These are phyloP conservation scores for Sphagnurus paluster DNA, from an alignment of 1,284 basidiomycete genomes.

Conservation along the genomic window DNA sequence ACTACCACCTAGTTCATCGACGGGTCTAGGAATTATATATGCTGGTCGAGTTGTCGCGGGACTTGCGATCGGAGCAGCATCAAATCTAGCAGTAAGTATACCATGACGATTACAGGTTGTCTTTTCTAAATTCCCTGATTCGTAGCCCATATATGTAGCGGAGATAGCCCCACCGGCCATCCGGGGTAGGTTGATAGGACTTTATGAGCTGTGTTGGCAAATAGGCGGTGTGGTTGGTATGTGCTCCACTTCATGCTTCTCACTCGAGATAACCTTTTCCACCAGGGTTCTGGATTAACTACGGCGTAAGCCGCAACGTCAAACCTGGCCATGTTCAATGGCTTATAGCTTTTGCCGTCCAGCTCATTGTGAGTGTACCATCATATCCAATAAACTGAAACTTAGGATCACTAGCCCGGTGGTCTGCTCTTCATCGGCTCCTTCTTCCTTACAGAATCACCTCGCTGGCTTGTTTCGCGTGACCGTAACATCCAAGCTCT, in stretches of 20 bases:
- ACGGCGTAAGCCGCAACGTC: slow-evolving; percentile 42
- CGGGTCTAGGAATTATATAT: slow-evolving; percentile 35
- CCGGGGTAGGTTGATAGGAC: slow-evolving; percentile 47
- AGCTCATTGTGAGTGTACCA: slow-evolving; percentile 37
- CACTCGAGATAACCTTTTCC: neutral
- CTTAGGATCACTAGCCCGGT: slow-evolving; percentile 33
- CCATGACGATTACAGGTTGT: slow-evolving; percentile 14
- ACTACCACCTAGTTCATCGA: slow-evolving; percentile 19
- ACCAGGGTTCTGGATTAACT: slow-evolving; percentile 47
- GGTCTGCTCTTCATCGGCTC: slow-evolving; percentile 42
- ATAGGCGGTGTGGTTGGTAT: slow-evolving; percentile 34
- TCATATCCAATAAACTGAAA: neutral
- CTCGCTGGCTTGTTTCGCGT: slow-evolving; percentile 48
- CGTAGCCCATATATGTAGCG: slow-evolving; percentile 40
- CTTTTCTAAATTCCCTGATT: slow-evolving; percentile 13
- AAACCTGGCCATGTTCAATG: slow-evolving; percentile 38
- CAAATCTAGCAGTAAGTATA: slow-evolving; percentile 33
- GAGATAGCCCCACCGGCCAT: slow-evolving; percentile 46
- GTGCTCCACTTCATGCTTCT: slow-evolving; percentile 4
- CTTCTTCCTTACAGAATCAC: slow-evolving; percentile 48
- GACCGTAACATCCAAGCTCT: slow-evolving; percentile 38
- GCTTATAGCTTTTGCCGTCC: slow-evolving; percentile 50
- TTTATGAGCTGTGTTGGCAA: slow-evolving; percentile 47
- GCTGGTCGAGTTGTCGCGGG: slow-evolving; percentile 35
- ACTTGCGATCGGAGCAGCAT: slow-evolving; percentile 36